These are phyloP conservation scores for Trichoderma sp. DNA, from an alignment of 2,329 filamentous ascomycete genomes.

Conservation along the genomic window DNA sequence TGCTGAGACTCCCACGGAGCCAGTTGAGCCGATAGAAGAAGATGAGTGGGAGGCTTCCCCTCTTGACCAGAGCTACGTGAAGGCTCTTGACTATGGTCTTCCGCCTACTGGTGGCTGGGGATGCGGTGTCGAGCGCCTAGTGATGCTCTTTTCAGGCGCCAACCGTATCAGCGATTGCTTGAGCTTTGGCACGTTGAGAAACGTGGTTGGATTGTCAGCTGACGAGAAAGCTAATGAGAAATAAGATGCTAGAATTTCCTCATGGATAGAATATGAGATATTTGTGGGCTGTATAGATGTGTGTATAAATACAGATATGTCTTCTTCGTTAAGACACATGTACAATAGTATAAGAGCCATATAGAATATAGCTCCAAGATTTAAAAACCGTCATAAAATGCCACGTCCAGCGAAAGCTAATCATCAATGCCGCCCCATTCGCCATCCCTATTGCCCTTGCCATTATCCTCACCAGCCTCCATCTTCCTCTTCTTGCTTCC, in stretches of 20 bases:
- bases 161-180: constrained; percentile 83
- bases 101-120: constrained; percentile 98
- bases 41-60: constrained; percentile 49
- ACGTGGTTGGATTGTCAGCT: constrained; percentile 58
- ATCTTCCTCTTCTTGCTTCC: constrained; percentile 60
- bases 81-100: constrained; percentile 81
- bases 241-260: constrained; percentile 4
- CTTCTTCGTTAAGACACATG: background rate
- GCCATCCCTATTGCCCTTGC: constrained; percentile 30
- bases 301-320: constrained; percentile 2
- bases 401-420: constrained; percentile 30
- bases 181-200: constrained; percentile 81
- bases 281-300: constrained; percentile 2
- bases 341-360: background rate
- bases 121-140: constrained; percentile 84
- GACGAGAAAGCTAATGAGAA: constrained; percentile 34
- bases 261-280: background rate
- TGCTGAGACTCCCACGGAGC: constrained; percentile 19
- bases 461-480: constrained; percentile 30
- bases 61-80: constrained; percentile 79
- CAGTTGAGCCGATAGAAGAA: constrained; percentile 33
- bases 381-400: background rate
- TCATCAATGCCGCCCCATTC: constrained; percentile 56
- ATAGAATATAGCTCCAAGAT: background rate
- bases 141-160: constrained; percentile 84